phyloP scores from a whole-genome alignment of 129 eudicot species.

The Escallonia herrerae region DNA sequence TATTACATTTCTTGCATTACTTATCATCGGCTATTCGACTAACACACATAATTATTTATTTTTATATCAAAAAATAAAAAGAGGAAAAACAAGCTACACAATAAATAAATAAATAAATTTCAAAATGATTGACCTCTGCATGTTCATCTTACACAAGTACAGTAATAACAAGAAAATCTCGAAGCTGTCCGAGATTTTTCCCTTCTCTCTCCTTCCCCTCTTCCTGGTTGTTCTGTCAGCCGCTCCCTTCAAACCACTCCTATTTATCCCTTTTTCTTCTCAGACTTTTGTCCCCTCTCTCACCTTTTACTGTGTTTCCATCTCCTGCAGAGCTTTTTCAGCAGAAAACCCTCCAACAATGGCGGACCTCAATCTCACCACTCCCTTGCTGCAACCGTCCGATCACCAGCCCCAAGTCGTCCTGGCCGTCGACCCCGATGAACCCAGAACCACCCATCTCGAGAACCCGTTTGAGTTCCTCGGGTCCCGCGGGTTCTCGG shows the following conservation, averaged over 20 bases:
- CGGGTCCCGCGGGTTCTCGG: slow-evolving; percentile 47
- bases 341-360: slow-evolving; percentile 13
- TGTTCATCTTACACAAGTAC: too few relatives aligned
- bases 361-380: slow-evolving; percentile 32
- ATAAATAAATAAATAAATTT: not conserved
- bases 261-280: not conserved
- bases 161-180: not conserved
- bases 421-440: slow-evolving; percentile 38
- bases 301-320: not conserved
- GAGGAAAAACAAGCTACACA: not conserved
- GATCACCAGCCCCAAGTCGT: slow-evolving; percentile 30
- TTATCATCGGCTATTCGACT: too few relatives aligned
- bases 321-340: not conserved
- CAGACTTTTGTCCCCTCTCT: not conserved
- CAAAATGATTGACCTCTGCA: not conserved
- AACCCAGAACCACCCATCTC: slow-evolving; percentile 8
- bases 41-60: too few relatives aligned
- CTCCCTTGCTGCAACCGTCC: slow-evolving; percentile 26
- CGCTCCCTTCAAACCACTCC: too few relatives aligned
- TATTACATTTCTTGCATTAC: too few relatives aligned
- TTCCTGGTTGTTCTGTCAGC: too few relatives aligned
- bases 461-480: slow-evolving; percentile 52
- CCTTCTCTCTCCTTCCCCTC: not conserved
- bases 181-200: not conserved
- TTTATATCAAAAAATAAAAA: too few relatives aligned